Evolutionary conservation across 495 filamentous ascomycete genomes (phyloP).

Genomic region (Glutinoglossum americanum): DNA sequence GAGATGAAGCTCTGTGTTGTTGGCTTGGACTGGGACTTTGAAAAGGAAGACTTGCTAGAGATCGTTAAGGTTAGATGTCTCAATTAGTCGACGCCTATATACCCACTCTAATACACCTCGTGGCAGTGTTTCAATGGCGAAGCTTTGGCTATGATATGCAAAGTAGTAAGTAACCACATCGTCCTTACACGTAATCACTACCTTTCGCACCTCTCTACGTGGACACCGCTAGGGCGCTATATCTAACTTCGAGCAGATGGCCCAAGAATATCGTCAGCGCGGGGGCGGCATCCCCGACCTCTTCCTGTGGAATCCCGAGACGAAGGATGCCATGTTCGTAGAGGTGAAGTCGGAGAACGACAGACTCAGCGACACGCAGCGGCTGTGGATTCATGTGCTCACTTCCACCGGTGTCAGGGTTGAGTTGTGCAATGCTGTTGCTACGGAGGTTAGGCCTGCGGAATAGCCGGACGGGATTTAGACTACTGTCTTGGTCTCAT

Average conservation of each 20-base stretch:
- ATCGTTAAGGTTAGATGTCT: slow-evolving; percentile 27
- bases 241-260: slow-evolving; percentile 22
- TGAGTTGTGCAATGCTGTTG: slow-evolving; percentile 74
- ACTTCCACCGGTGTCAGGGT: slow-evolving; percentile 64
- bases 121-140: slow-evolving; percentile 47
- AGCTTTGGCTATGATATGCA: slow-evolving; percentile 64
- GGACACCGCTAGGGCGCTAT: not conserved
- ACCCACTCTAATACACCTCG: not conserved
- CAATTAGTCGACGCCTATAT: not conserved
- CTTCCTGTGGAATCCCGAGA: slow-evolving; percentile 53
- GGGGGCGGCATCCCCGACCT: slow-evolving; percentile 84
- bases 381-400: slow-evolving; percentile 90
- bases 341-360: slow-evolving; percentile 95
- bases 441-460: slow-evolving; percentile 34
- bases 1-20: slow-evolving; percentile 61
- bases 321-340: slow-evolving; percentile 51
- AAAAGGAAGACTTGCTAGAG: slow-evolving; percentile 57
- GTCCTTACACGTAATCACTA: not conserved
- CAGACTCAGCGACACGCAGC: slow-evolving; percentile 84
- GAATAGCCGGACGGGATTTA: slow-evolving; percentile 4
- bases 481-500: not conserved
- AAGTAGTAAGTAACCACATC: slow-evolving; percentile 27
- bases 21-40: slow-evolving; percentile 79
- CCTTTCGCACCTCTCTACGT: not conserved
- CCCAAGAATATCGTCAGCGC: slow-evolving; percentile 75